A percentile compares a stretch with the other conserved stretches of the same genome.
phyloP scores from a whole-genome alignment of 2,329 filamentous ascomycete genomes.

The Fusarium chuoi region DNA sequence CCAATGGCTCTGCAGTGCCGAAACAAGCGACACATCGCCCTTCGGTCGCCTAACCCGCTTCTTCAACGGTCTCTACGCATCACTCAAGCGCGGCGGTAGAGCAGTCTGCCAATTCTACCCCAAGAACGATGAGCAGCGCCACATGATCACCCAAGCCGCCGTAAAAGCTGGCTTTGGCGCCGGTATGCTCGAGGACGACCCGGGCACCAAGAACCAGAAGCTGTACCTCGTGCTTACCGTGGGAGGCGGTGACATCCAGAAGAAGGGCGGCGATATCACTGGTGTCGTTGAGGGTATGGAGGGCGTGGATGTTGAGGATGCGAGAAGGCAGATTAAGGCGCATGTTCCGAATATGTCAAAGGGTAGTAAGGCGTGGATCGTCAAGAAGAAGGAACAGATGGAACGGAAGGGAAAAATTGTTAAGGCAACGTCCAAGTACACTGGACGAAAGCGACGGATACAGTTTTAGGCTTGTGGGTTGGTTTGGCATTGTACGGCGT shows the following conservation, averaged over 20 bases:
- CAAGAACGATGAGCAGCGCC: constrained; percentile 90
- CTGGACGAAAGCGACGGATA: constrained; percentile 84
- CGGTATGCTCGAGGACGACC: constrained; percentile 93
- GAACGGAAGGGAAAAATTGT: constrained; percentile 94
- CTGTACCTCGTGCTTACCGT: constrained; percentile 96
- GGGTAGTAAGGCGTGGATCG: constrained; percentile 85
- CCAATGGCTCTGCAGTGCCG: constrained; percentile 99
- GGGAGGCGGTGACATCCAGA: constrained; percentile 66
- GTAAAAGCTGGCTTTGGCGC: constrained; percentile 96
- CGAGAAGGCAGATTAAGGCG: constrained; percentile 61
- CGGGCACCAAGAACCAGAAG: constrained; percentile 95
- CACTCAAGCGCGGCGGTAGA: constrained; percentile 82
- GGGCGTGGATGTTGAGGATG: constrained; percentile 83
- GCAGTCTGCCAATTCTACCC: constrained; percentile 99
- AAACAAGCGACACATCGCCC: constrained; percentile 84
- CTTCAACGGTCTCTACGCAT: constrained; percentile 91
- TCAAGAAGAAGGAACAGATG: constrained; percentile 92
- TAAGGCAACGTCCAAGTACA: constrained; percentile 92
- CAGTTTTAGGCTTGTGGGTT: constrained; percentile 67
- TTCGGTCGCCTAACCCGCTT: constrained; percentile 83
- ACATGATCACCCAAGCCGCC: constrained; percentile 91
- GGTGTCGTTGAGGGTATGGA: constrained; percentile 91
- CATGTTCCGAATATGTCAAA: constrained; percentile 69
- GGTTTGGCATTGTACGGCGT: constrained; percentile 47
- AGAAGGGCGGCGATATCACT: constrained; percentile 81